A percentile compares a stretch with the other conserved stretches of the same genome.
These are phyloP conservation scores for Flaveria ramosissima DNA, from an alignment of 129 eudicot species.

Conservation along the genomic window DNA sequence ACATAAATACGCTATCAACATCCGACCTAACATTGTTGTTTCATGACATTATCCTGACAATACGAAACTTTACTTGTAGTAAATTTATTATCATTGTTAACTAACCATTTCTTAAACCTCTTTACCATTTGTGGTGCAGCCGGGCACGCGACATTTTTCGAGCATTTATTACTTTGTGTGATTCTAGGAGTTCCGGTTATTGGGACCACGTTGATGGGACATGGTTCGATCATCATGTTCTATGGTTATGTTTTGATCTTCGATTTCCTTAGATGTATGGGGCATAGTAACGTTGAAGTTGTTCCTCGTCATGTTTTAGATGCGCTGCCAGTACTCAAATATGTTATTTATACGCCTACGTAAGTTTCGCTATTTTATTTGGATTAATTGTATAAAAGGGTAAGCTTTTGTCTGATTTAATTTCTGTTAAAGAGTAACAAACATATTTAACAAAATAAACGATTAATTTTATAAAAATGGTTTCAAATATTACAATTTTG, in stretches of 20 bases:
- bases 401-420: too few species aligned
- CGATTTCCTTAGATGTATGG: conserved; percentile 79
- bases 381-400: neutral
- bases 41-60: too few species aligned
- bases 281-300: conserved; percentile 70
- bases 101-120: neutral
- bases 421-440: too few species aligned
- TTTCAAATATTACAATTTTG: neutral
- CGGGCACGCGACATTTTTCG: conserved; percentile 72
- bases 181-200: conserved; percentile 57
- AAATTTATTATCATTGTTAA: conserved; percentile 1
- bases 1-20: too few species aligned
- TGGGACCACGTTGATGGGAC: conserved; percentile 62
- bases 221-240: conserved; percentile 63
- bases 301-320: conserved; percentile 51
- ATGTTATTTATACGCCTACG: conserved; percentile 66
- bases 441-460: neutral
- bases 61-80: neutral
- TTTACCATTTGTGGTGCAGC: conserved; percentile 51
- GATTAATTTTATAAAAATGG: neutral
- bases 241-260: conserved; percentile 59
- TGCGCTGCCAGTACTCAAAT: conserved; percentile 47
- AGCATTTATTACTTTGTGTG: conserved; percentile 70
- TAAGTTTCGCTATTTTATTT: conserved; percentile 26
- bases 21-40: too few species aligned